phyloP scores from a whole-genome alignment of 495 filamentous ascomycete genomes.

The Annulohypoxylon maeteangense region DNA sequence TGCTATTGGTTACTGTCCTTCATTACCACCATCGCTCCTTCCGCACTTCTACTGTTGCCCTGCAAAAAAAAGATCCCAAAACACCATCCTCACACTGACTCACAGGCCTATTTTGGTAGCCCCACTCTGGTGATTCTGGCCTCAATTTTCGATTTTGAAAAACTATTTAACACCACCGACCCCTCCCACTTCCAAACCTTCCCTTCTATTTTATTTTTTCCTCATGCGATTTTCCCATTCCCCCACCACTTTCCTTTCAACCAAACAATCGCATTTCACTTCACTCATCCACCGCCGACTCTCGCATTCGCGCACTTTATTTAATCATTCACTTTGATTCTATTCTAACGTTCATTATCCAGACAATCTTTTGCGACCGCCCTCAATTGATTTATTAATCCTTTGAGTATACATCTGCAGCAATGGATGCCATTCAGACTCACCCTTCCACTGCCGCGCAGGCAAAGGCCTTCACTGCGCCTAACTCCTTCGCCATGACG shows the following conservation, averaged over 20 bases:
- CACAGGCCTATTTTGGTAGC: background rate
- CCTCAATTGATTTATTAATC: background rate
- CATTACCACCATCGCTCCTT: background rate
- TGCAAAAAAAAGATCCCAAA: background rate
- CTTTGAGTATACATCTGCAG: conserved; percentile 43
- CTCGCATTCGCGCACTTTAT: background rate
- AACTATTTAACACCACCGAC: background rate
- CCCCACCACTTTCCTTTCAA: background rate
- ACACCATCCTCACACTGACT: background rate
- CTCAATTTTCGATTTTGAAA: background rate
- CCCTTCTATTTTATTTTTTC: background rate
- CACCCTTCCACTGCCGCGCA: conserved; percentile 88
- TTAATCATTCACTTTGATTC: background rate
- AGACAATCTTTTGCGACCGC: background rate
- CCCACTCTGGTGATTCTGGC: background rate
- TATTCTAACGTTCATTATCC: conserved; percentile 18
- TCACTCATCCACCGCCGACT: background rate
- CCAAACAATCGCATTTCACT: background rate
- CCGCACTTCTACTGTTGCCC: background rate
- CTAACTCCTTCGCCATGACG: conserved; percentile 89
- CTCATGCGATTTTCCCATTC: too few species aligned
- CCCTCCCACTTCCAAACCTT: background rate
- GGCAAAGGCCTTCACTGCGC: conserved; percentile 90
- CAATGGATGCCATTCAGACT: conserved; percentile 88
- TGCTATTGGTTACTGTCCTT: background rate